Evolutionary conservation across 1,284 basidiomycete species (phyloP), one percentile per base, ranked within the genome.

Genomic region (Caloboletus inedulis): DNA sequence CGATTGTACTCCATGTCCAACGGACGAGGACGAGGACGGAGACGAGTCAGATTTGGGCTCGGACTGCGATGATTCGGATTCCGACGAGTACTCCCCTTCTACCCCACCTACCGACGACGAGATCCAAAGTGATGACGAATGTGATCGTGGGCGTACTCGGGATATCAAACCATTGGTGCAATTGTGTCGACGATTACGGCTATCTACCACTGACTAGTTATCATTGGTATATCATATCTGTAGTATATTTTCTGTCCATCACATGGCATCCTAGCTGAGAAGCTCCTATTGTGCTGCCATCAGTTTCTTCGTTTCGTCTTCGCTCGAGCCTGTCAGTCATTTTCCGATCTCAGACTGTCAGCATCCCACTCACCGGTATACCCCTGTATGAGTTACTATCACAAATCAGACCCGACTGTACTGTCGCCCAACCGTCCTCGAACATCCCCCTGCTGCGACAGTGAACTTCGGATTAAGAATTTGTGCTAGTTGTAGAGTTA

Each of bases 41-140:
- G 33, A 68, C 10, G 66, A 68, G 29, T 57, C 60, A 9, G 68
- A 70, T 37, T 31, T 27, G 25, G 25, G 55, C 10, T 52, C 61
- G 10, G 66, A 65, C 7, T 59, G 54, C 18, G 64, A 68, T 21
- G 48, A 52, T 14, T 50, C 54, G 10, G 64, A 65, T 19, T 57
- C 54, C 19, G 62, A 65, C 13, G 67, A 64, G 31, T 68, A 64
- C 43, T 64, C 61, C 18, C 68, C 67, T 9, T 46, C 41, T 10
- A 36, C 37, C 33, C 52, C 62, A 7, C 29, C 47, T 52, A 46
- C 42, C 43, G 53, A 69, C 58, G 37, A 68, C 18, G 56, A 54
- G 33, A 18, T 60, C 19, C 55, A 62, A 16, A 52, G 60, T 10
- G 52, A 57, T 1, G 64, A 61, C 10, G 42, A 55, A 2, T 42